Conservation (phyloP, 345 rosid species). For the Arabidopsis suecica region DNA sequence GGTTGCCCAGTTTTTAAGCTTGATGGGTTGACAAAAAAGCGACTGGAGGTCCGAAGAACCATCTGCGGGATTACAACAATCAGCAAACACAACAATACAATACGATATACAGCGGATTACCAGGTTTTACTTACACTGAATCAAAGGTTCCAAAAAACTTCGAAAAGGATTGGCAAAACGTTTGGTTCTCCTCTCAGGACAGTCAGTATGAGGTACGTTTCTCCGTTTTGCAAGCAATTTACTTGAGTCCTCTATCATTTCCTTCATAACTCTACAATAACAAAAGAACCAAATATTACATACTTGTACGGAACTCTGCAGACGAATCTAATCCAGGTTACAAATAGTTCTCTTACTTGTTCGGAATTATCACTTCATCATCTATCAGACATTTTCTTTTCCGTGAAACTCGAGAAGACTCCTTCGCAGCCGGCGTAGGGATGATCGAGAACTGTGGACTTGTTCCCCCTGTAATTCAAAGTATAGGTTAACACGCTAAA, state of each 20-base stretch:
- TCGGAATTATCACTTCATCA: slow-evolving; percentile 62
- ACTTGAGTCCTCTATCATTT: slow-evolving; percentile 61
- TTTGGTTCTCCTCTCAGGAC: slow-evolving; percentile 52
- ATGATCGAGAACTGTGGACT: slow-evolving; percentile 57
- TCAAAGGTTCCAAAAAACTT: slow-evolving; percentile 56
- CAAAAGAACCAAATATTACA: slow-evolving; percentile 14
- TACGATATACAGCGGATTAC: neutral
- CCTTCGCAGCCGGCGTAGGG: slow-evolving; percentile 70
- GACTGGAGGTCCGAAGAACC: slow-evolving; percentile 56
- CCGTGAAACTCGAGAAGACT: slow-evolving; percentile 51
- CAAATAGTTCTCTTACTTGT: slow-evolving; percentile 55
- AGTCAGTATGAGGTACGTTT: slow-evolving; percentile 50
- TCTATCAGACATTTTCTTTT: slow-evolving; percentile 71
- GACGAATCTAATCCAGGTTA: slow-evolving; percentile 9
- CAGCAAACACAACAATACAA: slow-evolving; percentile 34
- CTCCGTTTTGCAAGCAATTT: slow-evolving; percentile 63
- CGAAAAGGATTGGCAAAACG: slow-evolving; percentile 46
- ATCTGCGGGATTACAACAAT: slow-evolving; percentile 54
- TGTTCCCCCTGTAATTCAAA: slow-evolving; percentile 48
- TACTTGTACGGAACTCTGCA: slow-evolving; percentile 25
- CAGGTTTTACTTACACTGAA: slow-evolving; percentile 61
- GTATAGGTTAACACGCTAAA: slow-evolving; percentile 6
- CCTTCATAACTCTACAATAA: slow-evolving; percentile 60
- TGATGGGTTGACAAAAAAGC: slow-evolving; percentile 45
- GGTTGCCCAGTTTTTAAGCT: slow-evolving; percentile 18